phyloP scores from a whole-genome alignment of 2,329 filamentous ascomycete species.

The Alternaria conjuncta region DNA sequence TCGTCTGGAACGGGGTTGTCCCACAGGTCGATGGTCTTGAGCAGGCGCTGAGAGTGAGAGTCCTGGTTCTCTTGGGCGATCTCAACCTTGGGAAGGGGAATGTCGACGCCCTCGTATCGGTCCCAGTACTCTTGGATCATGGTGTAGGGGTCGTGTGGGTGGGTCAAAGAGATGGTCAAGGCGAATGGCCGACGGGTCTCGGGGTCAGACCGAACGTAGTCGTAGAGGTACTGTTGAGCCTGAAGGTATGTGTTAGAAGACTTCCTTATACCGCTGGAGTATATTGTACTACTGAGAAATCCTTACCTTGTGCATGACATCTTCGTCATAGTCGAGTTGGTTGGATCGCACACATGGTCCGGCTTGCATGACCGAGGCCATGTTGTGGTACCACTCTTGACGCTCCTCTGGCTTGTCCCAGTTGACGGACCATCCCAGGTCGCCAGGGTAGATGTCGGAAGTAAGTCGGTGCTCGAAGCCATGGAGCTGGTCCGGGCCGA shows the following conservation, averaged over 20 bases:
- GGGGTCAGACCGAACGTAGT: slow-evolving; percentile 82
- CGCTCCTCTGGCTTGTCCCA: slow-evolving; percentile 88
- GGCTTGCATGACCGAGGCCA: slow-evolving; percentile 89
- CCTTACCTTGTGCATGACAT: slow-evolving; percentile 81
- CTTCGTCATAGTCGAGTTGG: slow-evolving; percentile 94
- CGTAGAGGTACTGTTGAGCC: slow-evolving; percentile 86
- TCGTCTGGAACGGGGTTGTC: slow-evolving; percentile 83
- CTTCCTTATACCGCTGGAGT: not conserved
- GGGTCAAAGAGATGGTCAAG: slow-evolving; percentile 89
- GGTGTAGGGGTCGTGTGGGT: slow-evolving; percentile 93
- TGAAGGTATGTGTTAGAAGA: slow-evolving; percentile 20
- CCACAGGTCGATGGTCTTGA: slow-evolving; percentile 87
- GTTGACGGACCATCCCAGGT: slow-evolving; percentile 94
- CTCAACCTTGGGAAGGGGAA: slow-evolving; percentile 77
- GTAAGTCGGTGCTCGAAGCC: slow-evolving; percentile 87
- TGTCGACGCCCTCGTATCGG: slow-evolving; percentile 85
- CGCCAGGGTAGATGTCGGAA: slow-evolving; percentile 93
- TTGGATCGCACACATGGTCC: slow-evolving; percentile 89
- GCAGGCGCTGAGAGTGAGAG: slow-evolving; percentile 81
- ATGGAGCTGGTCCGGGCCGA: slow-evolving; percentile 86
- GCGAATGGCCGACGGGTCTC: slow-evolving; percentile 76
- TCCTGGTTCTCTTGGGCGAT: slow-evolving; percentile 85
- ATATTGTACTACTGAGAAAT: not conserved
- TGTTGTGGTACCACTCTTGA: slow-evolving; percentile 93
- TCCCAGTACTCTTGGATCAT: slow-evolving; percentile 96